Conservation (phyloP, 2,329 filamentous ascomycete species). For the Didymella segeticola region DNA sequence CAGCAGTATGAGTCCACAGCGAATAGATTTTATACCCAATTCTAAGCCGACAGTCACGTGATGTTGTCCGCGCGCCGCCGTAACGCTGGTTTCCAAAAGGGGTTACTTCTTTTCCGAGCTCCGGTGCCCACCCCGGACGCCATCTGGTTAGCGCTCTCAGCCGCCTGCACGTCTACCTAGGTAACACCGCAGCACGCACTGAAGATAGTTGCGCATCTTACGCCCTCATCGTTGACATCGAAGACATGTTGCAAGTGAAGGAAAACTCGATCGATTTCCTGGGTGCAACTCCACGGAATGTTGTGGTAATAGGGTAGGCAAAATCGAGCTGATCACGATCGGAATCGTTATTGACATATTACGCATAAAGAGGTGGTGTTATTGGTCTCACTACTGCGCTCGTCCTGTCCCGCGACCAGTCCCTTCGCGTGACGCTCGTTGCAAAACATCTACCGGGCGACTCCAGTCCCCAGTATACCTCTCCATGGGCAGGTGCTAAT, state of each 20-base stretch:
- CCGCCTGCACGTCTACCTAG: background rate
- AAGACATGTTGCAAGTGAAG: background rate
- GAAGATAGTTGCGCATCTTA: background rate
- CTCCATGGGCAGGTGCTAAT: conserved; percentile 2
- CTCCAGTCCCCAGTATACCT: background rate
- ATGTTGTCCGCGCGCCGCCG: background rate
- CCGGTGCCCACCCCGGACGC: background rate
- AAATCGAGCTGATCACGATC: background rate
- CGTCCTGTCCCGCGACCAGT: background rate
- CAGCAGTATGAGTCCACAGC: background rate
- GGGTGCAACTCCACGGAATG: background rate
- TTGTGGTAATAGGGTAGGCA: background rate
- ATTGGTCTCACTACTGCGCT: background rate
- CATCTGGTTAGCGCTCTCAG: background rate
- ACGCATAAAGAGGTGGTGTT: background rate
- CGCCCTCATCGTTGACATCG: background rate
- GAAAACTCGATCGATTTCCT: background rate
- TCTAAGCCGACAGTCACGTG: background rate
- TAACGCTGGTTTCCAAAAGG: background rate
- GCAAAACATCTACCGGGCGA: background rate
- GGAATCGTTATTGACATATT: background rate
- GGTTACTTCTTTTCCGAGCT: background rate
- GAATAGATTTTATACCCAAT: background rate
- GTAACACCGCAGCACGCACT: background rate
- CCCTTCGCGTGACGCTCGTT: background rate